Conservation (phyloP, 1,284 basidiomycete genomes). For the Irpex rosettiformis region DNA sequence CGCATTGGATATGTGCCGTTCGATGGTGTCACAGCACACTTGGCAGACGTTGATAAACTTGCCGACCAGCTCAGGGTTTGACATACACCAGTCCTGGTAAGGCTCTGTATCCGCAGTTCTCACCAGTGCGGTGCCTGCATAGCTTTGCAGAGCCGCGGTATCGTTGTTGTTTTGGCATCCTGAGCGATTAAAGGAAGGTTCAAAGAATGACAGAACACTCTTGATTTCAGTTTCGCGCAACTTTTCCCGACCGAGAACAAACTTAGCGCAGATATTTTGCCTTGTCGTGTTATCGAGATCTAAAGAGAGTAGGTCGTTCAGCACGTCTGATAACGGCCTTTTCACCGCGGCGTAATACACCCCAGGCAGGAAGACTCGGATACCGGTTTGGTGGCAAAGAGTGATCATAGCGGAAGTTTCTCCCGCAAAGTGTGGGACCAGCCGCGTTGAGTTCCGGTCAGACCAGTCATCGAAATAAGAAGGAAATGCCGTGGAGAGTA, state of each 20-base stretch:
- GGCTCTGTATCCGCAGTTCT: not conserved
- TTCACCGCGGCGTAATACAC: conserved; percentile 14
- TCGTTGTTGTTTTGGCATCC: conserved; percentile 7
- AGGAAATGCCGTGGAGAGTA: conserved; percentile 35
- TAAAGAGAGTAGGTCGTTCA: conserved; percentile 11
- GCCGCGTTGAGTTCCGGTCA: conserved; percentile 19
- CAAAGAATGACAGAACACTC: conserved; percentile 15
- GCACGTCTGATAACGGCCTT: conserved; percentile 9
- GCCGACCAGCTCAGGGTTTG: conserved; percentile 2
- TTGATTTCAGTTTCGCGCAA: conserved; percentile 9
- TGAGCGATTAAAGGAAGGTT: conserved; percentile 9
- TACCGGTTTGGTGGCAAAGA: conserved; percentile 15
- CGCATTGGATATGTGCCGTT: not conserved
- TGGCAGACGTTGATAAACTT: conserved; percentile 3
- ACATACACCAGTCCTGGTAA: conserved; percentile 8
- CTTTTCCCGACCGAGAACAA: conserved; percentile 16
- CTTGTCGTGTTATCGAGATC: conserved; percentile 1
- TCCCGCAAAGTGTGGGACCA: conserved; percentile 15
- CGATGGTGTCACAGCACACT: not conserved
- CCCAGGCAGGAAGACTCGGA: conserved; percentile 14
- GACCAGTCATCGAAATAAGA: conserved; percentile 31
- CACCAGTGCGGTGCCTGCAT: not conserved
- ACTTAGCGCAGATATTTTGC: conserved; percentile 10
- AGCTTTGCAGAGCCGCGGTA: not conserved
- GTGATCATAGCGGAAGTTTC: conserved; percentile 12